Base-by-base conservation (phyloP, 768 basidiomycete species). In the Pleurotus cornucopiae region DNA sequence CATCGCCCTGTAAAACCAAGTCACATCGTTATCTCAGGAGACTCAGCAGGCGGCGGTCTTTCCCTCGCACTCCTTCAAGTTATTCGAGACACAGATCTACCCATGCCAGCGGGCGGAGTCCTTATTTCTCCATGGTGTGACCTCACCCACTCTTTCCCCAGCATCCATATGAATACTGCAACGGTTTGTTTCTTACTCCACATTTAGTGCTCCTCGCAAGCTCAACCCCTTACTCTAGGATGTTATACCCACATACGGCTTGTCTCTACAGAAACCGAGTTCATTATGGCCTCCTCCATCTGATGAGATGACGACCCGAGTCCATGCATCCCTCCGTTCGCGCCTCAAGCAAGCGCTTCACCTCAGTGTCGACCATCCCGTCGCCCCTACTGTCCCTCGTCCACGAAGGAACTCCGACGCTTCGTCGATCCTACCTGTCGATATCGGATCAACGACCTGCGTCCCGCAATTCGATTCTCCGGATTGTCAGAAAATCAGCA, bases 61-160 rank as follows among this genome's bases (percentile, higher is more conserved):
- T 80, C 84, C 1, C 72, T 98, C 49, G 88, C 94, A 3, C 75
- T 97, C 25, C 78, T 99, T 3, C 91, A 94, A 69, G 78, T 89
- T 7, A 81, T 99, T 46, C 88, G 97, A 13, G 97, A 99, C 68
- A 72, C 80, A 0, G 86, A 83, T 2, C 74, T 95, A 20, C 94
- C 94, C 4, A 60, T 81, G 45, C 96, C 95, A 3, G 91, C 94
- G 2, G 97, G 94, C 5, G 94, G 85, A 1, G 77, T 96, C 14
- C 73, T 98, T 40, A 88, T 98, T 60, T 94, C 91, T 23, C 97
- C 97, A 0, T 98, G 96, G 91, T 89, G 78, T 66, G 81, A 82
- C 69, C 71, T 98, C n/a, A 95, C 92, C 0, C 97, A 98, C 68
- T 94, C 91, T 0, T 98, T 98, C 69, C 91, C 93, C 0, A 93